Percentiles rank a stretch among this genome's conserved stretches.
These are phyloP conservation scores for Drechslera avenae DNA, from an alignment of 2,329 filamentous ascomycete species.

Conservation along the genomic window DNA sequence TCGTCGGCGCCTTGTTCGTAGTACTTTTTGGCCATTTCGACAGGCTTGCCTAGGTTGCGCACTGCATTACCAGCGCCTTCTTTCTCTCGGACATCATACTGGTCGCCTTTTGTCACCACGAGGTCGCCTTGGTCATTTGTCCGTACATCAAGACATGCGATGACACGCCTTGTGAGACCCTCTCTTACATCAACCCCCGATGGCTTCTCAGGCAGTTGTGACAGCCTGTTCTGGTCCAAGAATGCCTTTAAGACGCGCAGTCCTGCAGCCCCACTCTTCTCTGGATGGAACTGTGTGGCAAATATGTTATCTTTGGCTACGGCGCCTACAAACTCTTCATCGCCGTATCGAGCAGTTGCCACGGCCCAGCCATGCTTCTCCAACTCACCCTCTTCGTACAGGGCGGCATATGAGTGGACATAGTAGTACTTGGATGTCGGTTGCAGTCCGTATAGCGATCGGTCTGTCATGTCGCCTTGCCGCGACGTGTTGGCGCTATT, in stretches of 20 bases:
- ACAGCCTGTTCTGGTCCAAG: slow-evolving; percentile 70
- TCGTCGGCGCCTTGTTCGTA: slow-evolving; percentile 97
- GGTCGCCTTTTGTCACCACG: slow-evolving; percentile 97
- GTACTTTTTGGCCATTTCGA: slow-evolving; percentile 91
- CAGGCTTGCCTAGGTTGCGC: slow-evolving; percentile 93
- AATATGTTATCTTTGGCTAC: slow-evolving; percentile 84
- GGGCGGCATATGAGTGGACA: slow-evolving; percentile 90
- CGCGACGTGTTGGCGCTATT: slow-evolving; percentile 77
- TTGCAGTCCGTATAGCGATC: slow-evolving; percentile 76
- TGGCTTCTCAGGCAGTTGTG: slow-evolving; percentile 55
- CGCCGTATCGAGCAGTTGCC: slow-evolving; percentile 86
- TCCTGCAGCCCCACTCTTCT: slow-evolving; percentile 92
- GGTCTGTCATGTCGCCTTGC: slow-evolving; percentile 48
- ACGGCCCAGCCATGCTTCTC: slow-evolving; percentile 87
- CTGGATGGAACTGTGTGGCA: slow-evolving; percentile 95
- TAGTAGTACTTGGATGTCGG: slow-evolving; percentile 97
- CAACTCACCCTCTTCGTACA: slow-evolving; percentile 73
- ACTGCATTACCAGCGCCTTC: slow-evolving; percentile 65
- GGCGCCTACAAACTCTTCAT: slow-evolving; percentile 89
- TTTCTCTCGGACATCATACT: slow-evolving; percentile 98
- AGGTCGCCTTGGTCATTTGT: slow-evolving; percentile 93
- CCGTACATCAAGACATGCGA: slow-evolving; percentile 94
- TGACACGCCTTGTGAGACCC: slow-evolving; percentile 88
- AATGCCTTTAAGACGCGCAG: slow-evolving; percentile 85
- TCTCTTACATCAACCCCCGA: slow-evolving; percentile 52